Evolutionary conservation across 768 basidiomycete genomes (phyloP).

Genomic region (Phanerochaete carnosa): DNA sequence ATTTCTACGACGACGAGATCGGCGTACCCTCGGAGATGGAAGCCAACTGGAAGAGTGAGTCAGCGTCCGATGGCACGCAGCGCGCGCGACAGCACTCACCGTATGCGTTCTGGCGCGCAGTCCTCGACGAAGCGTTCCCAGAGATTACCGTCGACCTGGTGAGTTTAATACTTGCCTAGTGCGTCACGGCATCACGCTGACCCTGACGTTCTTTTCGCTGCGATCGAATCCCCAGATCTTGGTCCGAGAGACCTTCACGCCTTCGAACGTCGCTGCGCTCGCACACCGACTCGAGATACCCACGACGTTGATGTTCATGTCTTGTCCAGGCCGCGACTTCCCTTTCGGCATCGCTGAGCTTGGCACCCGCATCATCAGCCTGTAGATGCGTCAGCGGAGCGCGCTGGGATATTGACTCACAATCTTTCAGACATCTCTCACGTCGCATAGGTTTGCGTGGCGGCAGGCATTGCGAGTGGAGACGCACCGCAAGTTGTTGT

Average conservation of each 20-base stretch:
- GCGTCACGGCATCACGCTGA: neutral
- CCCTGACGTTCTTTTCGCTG: neutral
- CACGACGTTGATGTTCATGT: conserved; percentile 59
- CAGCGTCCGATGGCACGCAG: conserved; percentile 19
- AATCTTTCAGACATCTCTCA: neutral
- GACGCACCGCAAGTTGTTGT: neutral
- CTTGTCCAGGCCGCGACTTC: conserved; percentile 49
- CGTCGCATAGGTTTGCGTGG: neutral
- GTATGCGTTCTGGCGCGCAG: conserved; percentile 21
- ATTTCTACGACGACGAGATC: conserved; percentile 52
- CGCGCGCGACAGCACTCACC: neutral
- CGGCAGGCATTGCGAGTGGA: neutral
- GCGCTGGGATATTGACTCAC: neutral
- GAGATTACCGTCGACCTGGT: conserved; percentile 63
- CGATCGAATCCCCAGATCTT: conserved; percentile 34
- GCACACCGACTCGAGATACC: conserved; percentile 47
- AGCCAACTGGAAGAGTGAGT: conserved; percentile 61
- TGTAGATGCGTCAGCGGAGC: conserved; percentile 19
- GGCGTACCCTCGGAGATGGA: conserved; percentile 68
- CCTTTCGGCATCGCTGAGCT: conserved; percentile 43
- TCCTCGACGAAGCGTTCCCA: conserved; percentile 63
- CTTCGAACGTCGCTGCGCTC: conserved; percentile 45
- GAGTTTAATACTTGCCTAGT: conserved; percentile 8
- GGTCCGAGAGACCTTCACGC: conserved; percentile 41
- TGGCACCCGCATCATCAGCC: conserved; percentile 46